A percentile compares a stretch with the other conserved stretches of the same genome.
Evolutionary conservation across 345 rosid species (phyloP).

Genomic region (Ceriops decandra): DNA sequence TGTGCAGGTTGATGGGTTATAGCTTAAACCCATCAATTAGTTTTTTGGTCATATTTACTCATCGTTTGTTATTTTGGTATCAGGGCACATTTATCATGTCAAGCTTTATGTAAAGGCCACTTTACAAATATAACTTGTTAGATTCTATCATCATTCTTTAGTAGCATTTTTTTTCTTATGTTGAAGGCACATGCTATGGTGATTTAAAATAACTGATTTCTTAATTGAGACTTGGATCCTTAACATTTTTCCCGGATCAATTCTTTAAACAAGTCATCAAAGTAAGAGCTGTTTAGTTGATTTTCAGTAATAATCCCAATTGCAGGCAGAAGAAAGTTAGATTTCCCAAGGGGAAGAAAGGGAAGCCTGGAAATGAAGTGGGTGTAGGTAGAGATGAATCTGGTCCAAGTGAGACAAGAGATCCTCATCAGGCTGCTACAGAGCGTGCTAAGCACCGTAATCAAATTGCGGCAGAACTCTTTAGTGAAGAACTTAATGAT

Average conservation of each 20-base stretch:
- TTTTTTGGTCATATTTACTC: no score
- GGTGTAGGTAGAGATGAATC: conserved; percentile 23
- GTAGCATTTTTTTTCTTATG: no score
- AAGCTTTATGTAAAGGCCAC: no score
- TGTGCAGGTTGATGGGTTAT: no score
- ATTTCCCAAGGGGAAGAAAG: conserved; percentile 92
- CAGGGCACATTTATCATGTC: no score
- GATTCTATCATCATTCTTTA: no score
- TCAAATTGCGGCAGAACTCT: conserved; percentile 50
- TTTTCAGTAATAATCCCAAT: background rate
- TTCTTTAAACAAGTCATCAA: background rate
- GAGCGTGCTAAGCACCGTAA: conserved; percentile 78
- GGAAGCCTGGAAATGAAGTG: conserved; percentile 52
- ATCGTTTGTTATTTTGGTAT: no score
- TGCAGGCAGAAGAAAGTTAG: conserved; percentile 74
- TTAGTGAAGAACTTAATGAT: conserved; percentile 40
- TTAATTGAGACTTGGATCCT: background rate
- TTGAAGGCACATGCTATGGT: no score
- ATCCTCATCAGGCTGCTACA: conserved; percentile 64
- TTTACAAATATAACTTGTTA: no score
- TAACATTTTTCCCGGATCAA: background rate
- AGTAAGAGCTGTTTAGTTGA: background rate
- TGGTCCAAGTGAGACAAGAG: conserved; percentile 15
- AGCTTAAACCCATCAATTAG: no score
- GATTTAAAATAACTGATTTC: background rate